These are phyloP conservation scores for Colletotrichum godetiae DNA, from an alignment of 2,329 filamentous ascomycete genomes.

Conservation along the genomic window DNA sequence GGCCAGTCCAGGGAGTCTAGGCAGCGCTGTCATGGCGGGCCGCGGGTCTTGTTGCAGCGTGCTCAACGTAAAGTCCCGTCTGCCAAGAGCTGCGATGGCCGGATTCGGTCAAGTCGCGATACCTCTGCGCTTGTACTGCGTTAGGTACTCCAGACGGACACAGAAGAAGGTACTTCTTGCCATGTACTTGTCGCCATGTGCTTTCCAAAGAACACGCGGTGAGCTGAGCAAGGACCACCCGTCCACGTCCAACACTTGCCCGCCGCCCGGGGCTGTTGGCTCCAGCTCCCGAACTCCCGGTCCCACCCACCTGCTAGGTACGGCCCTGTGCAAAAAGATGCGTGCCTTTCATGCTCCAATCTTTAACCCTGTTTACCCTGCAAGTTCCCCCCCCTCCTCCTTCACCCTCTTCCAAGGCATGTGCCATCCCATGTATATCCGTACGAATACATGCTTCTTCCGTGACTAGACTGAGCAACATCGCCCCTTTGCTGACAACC, in stretches of 20 bases:
- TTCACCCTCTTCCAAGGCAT: too few relatives aligned
- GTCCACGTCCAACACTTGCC: not conserved
- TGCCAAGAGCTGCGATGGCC: not conserved
- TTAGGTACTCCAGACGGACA: not conserved
- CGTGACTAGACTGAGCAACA: not conserved
- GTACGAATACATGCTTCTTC: too few relatives aligned
- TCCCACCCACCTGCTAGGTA: not conserved
- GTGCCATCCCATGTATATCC: too few relatives aligned
- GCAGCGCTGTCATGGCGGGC: not conserved
- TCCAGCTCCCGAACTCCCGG: constrained; percentile 1
- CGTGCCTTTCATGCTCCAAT: not conserved
- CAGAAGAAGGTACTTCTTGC: too few relatives aligned
- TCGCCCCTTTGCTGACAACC: not conserved
- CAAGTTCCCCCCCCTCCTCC: not conserved
- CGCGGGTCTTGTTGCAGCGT: not conserved
- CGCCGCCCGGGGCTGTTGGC: not conserved
- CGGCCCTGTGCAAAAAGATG: not conserved
- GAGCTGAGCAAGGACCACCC: not conserved
- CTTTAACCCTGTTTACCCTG: not conserved
- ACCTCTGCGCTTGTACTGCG: not conserved
- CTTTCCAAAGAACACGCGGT: not conserved
- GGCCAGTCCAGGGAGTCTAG: too few relatives aligned
- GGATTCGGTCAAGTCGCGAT: not conserved
- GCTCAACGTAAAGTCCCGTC: not conserved
- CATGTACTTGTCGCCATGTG: not conserved